Evolutionary conservation across 148 eudicot genomes (phyloP).

Genomic region (Vaccinium darrowii): DNA sequence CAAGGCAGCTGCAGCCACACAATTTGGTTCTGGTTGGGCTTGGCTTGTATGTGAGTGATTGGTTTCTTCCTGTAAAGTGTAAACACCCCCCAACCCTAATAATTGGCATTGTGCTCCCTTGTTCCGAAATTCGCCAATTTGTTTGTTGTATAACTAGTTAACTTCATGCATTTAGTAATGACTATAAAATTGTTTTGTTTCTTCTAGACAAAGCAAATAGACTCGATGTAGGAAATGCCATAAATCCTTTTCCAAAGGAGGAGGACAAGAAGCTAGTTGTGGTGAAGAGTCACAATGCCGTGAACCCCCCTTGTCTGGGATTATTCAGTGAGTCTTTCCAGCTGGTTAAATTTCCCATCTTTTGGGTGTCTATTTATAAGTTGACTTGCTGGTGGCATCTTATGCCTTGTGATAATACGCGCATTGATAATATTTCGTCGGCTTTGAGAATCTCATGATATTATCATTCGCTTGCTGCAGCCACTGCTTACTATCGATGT

Average conservation of each 20-base stretch:
- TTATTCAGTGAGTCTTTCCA: constrained; percentile 59
- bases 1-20: constrained; percentile 83
- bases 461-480: constrained; percentile 47
- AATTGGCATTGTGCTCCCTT: not conserved
- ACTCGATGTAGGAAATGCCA: constrained; percentile 68
- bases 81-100: not conserved
- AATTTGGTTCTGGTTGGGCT: constrained; percentile 99
- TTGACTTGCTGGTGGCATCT: not conserved
- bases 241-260: constrained; percentile 74
- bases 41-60: constrained; percentile 87
- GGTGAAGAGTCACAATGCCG: constrained; percentile 93
- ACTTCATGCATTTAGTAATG: not conserved
- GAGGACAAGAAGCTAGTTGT: constrained; percentile 88
- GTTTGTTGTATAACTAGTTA: not conserved
- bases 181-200: constrained; percentile 1
- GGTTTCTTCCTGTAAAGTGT: not conserved
- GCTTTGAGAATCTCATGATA: constrained; percentile 8
- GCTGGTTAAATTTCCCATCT: not conserved
- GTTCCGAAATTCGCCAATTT: not conserved
- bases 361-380: not conserved
- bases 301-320: constrained; percentile 95
- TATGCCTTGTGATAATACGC: not conserved
- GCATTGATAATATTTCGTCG: not conserved
- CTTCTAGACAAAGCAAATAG: constrained; percentile 66
- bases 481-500: constrained; percentile 92